These are phyloP conservation scores for Heterobasidion irregulare DNA, from an alignment of 1,284 basidiomycete genomes.

Conservation along the genomic window DNA sequence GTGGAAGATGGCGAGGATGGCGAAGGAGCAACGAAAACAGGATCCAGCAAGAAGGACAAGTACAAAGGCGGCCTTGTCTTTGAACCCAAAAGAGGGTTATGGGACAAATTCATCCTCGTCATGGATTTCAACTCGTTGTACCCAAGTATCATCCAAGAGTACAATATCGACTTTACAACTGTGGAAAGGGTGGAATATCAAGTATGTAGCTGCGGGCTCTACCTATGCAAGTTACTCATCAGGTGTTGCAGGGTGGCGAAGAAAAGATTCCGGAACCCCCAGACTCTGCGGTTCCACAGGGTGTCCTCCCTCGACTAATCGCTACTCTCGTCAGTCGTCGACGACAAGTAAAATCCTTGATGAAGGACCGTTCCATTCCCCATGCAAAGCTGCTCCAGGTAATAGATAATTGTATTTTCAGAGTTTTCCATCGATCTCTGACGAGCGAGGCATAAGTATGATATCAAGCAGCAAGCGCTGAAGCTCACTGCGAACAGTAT, in stretches of 20 bases:
- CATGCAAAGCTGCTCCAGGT: constrained; percentile 84
- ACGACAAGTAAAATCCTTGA: constrained; percentile 85
- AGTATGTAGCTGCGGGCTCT: constrained; percentile 27
- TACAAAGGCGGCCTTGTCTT: constrained; percentile 99
- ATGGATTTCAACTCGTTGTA: constrained; percentile 99
- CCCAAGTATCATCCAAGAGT: constrained; percentile 99
- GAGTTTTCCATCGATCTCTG: background rate
- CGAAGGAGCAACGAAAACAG: constrained; percentile 36
- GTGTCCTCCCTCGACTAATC: constrained; percentile 93
- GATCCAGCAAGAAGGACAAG: constrained; percentile 82
- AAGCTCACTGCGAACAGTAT: constrained; percentile 99
- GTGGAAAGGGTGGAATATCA: constrained; percentile 67
- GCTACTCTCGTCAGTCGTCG: constrained; percentile 89
- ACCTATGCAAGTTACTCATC: background rate
- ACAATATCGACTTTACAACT: constrained; percentile 99
- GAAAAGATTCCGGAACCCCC: constrained; percentile 91
- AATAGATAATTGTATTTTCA: constrained; percentile 8
- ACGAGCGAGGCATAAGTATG: constrained; percentile 48
- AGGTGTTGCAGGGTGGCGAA: constrained; percentile 50
- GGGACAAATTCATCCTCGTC: constrained; percentile 96
- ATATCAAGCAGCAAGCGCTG: constrained; percentile 95
- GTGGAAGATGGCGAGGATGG: constrained; percentile 60
- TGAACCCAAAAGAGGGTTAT: constrained; percentile 92
- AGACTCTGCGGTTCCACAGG: constrained; percentile 63
- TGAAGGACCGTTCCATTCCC: constrained; percentile 84